Evolutionary conservation across 192 early-diverging fungal species (phyloP), one percentile per base, ranked within the genome.

Genomic region (Backusella circina): DNA sequence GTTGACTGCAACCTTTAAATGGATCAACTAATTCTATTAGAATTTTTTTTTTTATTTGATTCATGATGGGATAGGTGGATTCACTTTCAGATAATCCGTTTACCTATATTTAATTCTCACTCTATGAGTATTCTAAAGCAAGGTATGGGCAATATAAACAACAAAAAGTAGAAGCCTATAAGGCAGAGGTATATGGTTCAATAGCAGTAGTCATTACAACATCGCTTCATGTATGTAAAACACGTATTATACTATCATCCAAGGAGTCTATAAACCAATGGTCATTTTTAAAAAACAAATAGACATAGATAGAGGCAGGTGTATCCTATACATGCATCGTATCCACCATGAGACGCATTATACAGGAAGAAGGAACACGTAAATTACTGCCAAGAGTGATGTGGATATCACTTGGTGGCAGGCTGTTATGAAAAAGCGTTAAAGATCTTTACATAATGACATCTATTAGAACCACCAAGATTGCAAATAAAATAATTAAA

Each of bases 191-290:
- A 7, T 96, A 91, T 72, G 97, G 95, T 13, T 93, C 91, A 28
- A 54, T 99, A 28, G 90, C 96, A 0, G 97, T 95, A 1, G 95
- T 88, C 5, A 32, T 93, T 16, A 99, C 97, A 0, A 99, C 97
- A 10, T 96, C 97, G 15, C 84, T 99, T 65, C 96, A 99, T 84
- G 96, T 99, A 0, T 87, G 95, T 71, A 99, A 97, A 85, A 99
- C 97, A 5, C 86, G 97, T 21, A 88, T 97, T 9, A 99, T 99
- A 96, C 86, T 99, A 15, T 95, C 94, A 9, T 84, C 86, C 28
- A 88, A 91, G 81, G n/a, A n/a, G 89, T 89, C 80, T 35, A 35
- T 1, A 18, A 21, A 9, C 21, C n/a, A n/a, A n/a, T n/a, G n/a
- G n/a, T n/a, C n/a, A n/a, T n/a, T n/a, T n/a, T n/a, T n/a, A n/a